Conservation (phyloP, 2,329 filamentous ascomycete genomes). For the Phoma sp. region DNA sequence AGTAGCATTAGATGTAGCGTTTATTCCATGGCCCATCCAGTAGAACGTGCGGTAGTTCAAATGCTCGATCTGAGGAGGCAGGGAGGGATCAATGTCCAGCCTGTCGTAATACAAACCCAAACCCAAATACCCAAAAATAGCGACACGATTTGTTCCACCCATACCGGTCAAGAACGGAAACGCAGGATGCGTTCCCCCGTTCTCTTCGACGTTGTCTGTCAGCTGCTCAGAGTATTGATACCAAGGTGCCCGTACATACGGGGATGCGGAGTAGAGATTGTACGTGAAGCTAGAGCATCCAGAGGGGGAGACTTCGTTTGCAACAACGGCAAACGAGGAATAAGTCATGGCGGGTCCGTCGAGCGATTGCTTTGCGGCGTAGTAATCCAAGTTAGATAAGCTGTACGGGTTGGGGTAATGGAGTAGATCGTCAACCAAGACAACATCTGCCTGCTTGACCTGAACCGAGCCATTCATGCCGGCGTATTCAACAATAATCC, state of each 20-base stretch:
- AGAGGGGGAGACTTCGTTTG: constrained; percentile 69
- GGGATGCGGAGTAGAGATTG: constrained; percentile 67
- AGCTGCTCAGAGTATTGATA: constrained; percentile 76
- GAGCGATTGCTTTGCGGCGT: constrained; percentile 71
- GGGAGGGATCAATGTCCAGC: constrained; percentile 68
- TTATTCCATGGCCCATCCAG: constrained; percentile 70
- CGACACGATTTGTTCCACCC: constrained; percentile 72
- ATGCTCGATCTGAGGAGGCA: constrained; percentile 67
- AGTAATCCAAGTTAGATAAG: constrained; percentile 70
- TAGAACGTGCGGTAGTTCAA: constrained; percentile 70
- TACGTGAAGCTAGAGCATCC: constrained; percentile 75
- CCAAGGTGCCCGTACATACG: constrained; percentile 71
- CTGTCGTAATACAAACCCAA: constrained; percentile 66
- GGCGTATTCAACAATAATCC: constrained; percentile 69
- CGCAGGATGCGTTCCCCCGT: constrained; percentile 72
- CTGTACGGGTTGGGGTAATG: constrained; percentile 65
- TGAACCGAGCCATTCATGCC: constrained; percentile 71
- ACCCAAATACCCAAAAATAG: constrained; percentile 72
- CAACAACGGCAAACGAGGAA: constrained; percentile 71
- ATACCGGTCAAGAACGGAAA: constrained; percentile 76
- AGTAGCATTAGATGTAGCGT: constrained; percentile 67
- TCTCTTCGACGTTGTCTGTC: constrained; percentile 64
- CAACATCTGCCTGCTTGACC: constrained; percentile 76
- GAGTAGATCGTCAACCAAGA: constrained; percentile 70
- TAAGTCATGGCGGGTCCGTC: constrained; percentile 78